Base-by-base conservation (phyloP, 192 early-diverging fungal genomes). In the Backusella tarrabulga region DNA sequence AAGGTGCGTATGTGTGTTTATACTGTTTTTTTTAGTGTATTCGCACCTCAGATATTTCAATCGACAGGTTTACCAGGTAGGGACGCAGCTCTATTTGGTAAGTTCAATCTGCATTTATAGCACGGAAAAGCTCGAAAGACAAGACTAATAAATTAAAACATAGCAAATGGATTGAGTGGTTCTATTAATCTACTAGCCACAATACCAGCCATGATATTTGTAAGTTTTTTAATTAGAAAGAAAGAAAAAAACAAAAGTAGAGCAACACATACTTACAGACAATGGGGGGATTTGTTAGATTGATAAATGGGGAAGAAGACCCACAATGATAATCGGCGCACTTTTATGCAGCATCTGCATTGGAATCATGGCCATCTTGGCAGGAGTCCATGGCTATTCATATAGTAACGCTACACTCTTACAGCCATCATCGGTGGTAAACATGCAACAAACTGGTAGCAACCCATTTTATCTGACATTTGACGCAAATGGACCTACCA, bases 111-210 rank as follows among this genome's bases (percentile, higher is more conserved):
- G 19, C 46, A 82, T 32, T 76, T 81, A 21, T 3, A 26, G 19
- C 8, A 23, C 5, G 23, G 7, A 23, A 60, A 60, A 6, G 7
- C 6, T 6, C 21, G 17, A 26, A 29, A 60, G 6, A 29, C 21
- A 60, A 23, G 54, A 60, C n/a, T 60, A 60, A 60, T 60, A 60
- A 60, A 60, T 23, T 23, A 60, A 60, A 72, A 82, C 36, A 68
- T 85, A 77, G 89, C 88, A 4, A 84, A 88, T 63, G 92, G 91
- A 19, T 81, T 93, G 67, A 91, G 89, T 73, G 88, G 91, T 17
- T 83, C 91, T 34, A 83, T 95, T 79, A 95, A 95, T 81, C 83
- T 94, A 44, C 76, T 95, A 21, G 78, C 88, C 0, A 95, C 94
- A 3, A 83, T 96, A 35, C 95, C 95, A 0, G 90, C 89, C 35